Evolutionary conservation across 2,329 filamentous ascomycete species (phyloP).

Genomic region (Talaromyces pinophilus): DNA sequence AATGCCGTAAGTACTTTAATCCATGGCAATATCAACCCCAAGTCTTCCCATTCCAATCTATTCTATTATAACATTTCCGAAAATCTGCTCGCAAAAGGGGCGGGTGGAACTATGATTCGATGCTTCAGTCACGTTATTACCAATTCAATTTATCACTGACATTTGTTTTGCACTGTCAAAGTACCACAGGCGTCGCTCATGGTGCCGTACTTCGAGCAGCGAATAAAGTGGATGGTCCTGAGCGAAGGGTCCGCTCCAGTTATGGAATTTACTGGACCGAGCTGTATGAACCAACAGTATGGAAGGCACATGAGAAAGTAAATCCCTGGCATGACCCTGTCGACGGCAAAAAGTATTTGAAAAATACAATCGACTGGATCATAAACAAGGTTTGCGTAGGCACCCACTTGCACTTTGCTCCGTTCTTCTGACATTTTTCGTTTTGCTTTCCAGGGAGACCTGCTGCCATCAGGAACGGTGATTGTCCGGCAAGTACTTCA

Average conservation of each 20-base stretch:
- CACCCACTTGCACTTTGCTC: too few relatives aligned
- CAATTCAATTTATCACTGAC: not conserved
- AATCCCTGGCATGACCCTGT: conserved; percentile 19
- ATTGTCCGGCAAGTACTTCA: too few relatives aligned
- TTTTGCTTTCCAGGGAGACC: too few relatives aligned
- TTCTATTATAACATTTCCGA: not conserved
- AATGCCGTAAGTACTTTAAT: not conserved
- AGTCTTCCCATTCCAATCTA: not conserved
- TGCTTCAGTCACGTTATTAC: not conserved
- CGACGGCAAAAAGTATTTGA: conserved; percentile 28
- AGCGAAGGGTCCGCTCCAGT: conserved; percentile 31
- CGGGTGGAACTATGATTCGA: not conserved
- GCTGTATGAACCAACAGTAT: conserved; percentile 23
- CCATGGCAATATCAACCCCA: not conserved
- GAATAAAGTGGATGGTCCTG: conserved; percentile 33
- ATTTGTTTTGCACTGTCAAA: conserved; percentile 15
- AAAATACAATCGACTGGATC: conserved; percentile 30
- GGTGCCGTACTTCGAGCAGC: conserved; percentile 36
- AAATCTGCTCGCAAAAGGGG: not conserved
- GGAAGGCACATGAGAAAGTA: conserved; percentile 22
- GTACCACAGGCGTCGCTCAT: conserved; percentile 32
- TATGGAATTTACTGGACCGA: conserved; percentile 32
- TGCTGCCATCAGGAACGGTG: too few relatives aligned
- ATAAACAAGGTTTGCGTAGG: conserved; percentile 26
- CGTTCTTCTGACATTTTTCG: too few relatives aligned